Base-by-base conservation (phyloP, 805 yeast species). In the Metschnikowia similis region DNA sequence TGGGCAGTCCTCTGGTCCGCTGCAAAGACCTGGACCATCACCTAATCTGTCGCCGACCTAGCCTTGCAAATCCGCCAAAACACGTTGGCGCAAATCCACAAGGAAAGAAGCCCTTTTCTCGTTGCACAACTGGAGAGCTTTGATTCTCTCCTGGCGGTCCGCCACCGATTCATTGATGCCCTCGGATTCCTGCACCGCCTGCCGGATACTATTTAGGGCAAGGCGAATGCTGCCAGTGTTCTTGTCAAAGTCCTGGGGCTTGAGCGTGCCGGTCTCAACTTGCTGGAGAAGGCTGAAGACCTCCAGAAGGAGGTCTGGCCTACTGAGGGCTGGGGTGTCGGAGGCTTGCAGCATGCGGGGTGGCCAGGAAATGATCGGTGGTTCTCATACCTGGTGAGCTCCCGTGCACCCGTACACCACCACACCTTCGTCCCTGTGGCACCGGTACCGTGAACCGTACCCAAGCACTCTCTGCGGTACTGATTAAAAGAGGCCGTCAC, bases 181-280 rank as follows among this genome's bases (percentile, higher is more conserved):
- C 41, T 76, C 79, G 9, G 77, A 66, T 32, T 65, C 67, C 49
- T 67, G 67, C n/a, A 77, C 56, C 8, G 65, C 55, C 46, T 58
- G 66, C 41, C 71, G 64, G 32, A 75, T 61, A 43, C 59, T 68
- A 45, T 61, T 62, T 28, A 77, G 51, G 52, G 79, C 59, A 21
- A 76, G 67, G 35, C 78, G 64, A 32, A 78, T 69, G 11, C 76
- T 62, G 17, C 82, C 82, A 29, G 78, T 69, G 48, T 69, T 64
- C 56, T 70, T 72, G 50, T 71, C 75, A 50, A 73, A 71, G 51
- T 73, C 76, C 48, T 71, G 69, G 8, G 73, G 67, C 66, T 65
- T 71, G 14, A 70, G 52, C 21, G 56, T 61, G n/a, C 75, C 76
- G 8, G 57, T 55, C 31, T 66, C 65, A 31, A 73, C 58, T 38